A percentile compares a stretch with the other conserved stretches of the same genome.
These are phyloP conservation scores for Kluyveromyces sp. DNA, from an alignment of 1,139 yeast species.

Conservation along the genomic window DNA sequence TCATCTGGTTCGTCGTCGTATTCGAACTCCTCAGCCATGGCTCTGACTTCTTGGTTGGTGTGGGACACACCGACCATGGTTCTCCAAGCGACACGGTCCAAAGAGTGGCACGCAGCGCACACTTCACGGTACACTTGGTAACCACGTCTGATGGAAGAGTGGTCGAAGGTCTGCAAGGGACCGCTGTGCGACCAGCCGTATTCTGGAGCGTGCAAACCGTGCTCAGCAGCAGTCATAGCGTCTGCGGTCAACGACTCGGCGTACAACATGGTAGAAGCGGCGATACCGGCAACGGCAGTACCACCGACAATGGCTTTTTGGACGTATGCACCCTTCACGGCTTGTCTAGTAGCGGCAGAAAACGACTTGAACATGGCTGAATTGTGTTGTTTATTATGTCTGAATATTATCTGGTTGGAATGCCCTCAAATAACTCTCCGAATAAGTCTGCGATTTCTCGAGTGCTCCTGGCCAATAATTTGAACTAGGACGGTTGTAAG, in stretches of 20 bases:
- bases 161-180: constrained; percentile 89
- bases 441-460: no score
- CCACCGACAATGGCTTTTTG: constrained; percentile 57
- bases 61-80: constrained; percentile 95
- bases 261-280: constrained; percentile 70
- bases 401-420: neutral
- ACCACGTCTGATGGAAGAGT: constrained; percentile 96
- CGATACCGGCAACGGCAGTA: constrained; percentile 52
- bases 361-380: constrained; percentile 6
- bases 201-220: constrained; percentile 93
- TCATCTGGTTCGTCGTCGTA: constrained; percentile 99
- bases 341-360: constrained; percentile 11
- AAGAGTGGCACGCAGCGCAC: constrained; percentile 97
- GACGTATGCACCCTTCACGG: constrained; percentile 7
- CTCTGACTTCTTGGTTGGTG: constrained; percentile 84
- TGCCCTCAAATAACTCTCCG: neutral
- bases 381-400: neutral
- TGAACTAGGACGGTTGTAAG: no score
- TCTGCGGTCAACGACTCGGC: constrained; percentile 76
- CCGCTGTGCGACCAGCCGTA: constrained; percentile 94
- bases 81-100: constrained; percentile 98
- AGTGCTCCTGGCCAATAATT: no score
- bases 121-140: constrained; percentile 98
- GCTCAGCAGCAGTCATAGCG: constrained; percentile 99
- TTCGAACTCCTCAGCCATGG: constrained; percentile 92